Base-by-base conservation (phyloP, 371 early-diverging fungal species). In the Saksenaea vasiformis region DNA sequence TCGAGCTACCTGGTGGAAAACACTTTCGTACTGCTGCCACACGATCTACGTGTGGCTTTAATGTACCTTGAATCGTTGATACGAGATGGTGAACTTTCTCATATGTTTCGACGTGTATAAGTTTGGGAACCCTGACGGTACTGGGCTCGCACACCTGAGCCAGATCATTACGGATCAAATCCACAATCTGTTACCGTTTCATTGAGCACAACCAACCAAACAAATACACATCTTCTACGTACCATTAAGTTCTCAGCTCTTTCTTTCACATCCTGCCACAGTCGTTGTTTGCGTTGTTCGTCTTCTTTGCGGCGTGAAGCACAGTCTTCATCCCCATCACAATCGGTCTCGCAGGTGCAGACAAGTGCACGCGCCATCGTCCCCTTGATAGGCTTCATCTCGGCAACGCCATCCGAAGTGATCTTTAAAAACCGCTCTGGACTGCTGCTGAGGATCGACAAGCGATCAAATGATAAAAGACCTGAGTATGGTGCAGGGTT, bases 301-400 rank as follows among this genome's bases (percentile, higher is more conserved):
- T 90, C 88, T 61, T 81, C 76, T 0, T n/a, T 19, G 8, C 38
- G 66, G 9, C 73, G 81, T 19, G 71, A 69, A 3, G 70, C 61
- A 54, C 76, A 78, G 1, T 41, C 59, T 5, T 59, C 61, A 5
- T 70, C 79, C 27, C 65, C 63, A 61, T 75, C 77, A 41, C 77
- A 76, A 7, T 71, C 64, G 9, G 65, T 54, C 1, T 77, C 43
- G 59, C 80, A 83, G 34, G 73, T 78, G 67, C 83, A 81, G 2
- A 70, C 66, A 14, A 82, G 64, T 1, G 78, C 83, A 22, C 83
- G 81, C 0, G 79, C 83, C 1, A 90, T 74, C 0, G 98, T 97
- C 0, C 98, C 98, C 70, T 98, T 98, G 77, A 97, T 97, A 0
- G 98, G 98, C 66, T 95, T 95, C 97, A 96, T 96, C 65, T 91